Evolutionary conservation across 164 flowering plant genomes (phyloP).

Genomic region (Magnolia kwangsiensis): DNA sequence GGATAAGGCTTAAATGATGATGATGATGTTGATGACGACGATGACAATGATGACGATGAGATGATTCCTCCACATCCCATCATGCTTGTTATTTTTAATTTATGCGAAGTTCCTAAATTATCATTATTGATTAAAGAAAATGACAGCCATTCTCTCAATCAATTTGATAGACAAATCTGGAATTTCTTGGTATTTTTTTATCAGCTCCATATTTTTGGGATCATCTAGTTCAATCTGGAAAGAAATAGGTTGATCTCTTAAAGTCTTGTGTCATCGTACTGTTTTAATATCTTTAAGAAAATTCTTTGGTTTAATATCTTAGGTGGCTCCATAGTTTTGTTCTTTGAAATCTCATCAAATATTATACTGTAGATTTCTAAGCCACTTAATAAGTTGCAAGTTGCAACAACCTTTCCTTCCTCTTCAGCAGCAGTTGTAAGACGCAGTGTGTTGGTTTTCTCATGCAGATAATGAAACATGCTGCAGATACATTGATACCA

Average conservation of each 20-base stretch:
- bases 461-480: constrained; percentile 89
- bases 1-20: background rate
- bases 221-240: too few species aligned
- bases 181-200: too few species aligned
- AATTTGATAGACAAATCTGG: background rate
- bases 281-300: background rate
- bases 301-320: too few species aligned
- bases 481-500: constrained; percentile 74
- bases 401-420: background rate
- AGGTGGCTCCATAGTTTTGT: background rate
- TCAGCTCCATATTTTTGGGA: too few species aligned
- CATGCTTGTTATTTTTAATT: background rate
- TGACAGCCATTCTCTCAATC: background rate
- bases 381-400: background rate
- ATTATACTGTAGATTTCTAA: background rate
- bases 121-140: background rate
- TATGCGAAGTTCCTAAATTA: background rate
- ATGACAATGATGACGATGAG: background rate
- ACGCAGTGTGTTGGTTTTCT: background rate
- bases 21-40: too few species aligned
- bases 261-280: background rate
- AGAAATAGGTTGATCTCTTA: background rate
- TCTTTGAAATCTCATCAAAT: background rate
- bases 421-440: background rate
- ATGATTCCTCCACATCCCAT: background rate